Percentiles rank a stretch among this genome's conserved stretches.
phyloP scores from a whole-genome alignment of 1,139 yeast genomes.

The Suhomyces panamericanus region DNA sequence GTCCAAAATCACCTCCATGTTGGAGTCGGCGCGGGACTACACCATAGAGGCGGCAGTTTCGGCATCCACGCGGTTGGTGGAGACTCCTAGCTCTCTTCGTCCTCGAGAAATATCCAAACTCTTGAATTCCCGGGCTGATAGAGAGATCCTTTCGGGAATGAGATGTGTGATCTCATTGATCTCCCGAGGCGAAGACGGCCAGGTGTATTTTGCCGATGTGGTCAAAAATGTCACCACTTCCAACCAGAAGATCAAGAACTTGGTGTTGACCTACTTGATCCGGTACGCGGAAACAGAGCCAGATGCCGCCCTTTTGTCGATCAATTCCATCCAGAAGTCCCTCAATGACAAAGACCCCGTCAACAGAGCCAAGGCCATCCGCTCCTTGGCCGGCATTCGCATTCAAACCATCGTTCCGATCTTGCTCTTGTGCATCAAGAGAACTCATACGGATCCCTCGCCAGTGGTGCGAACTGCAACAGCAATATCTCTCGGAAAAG shows the following conservation, averaged over 20 bases:
- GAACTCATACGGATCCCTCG: constrained; percentile 69
- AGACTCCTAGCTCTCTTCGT: constrained; percentile 53
- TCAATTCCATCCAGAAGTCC: constrained; percentile 88
- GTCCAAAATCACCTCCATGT: constrained; percentile 44
- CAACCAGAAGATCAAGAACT: constrained; percentile 66
- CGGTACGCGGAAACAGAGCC: constrained; percentile 85
- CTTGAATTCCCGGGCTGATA: constrained; percentile 66
- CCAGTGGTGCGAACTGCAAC: constrained; percentile 79
- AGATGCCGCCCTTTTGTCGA: constrained; percentile 81
- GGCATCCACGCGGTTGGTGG: constrained; percentile 66
- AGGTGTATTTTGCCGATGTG: constrained; percentile 78
- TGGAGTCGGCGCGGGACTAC: constrained; percentile 79
- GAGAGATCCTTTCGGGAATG: constrained; percentile 76
- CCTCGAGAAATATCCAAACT: constrained; percentile 66
- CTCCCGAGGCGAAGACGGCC: constrained; percentile 62
- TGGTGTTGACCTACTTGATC: constrained; percentile 76
- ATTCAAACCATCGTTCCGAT: constrained; percentile 83
- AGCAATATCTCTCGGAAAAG: constrained; percentile 73
- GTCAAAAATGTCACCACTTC: constrained; percentile 81
- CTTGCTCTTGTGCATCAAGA: constrained; percentile 67
- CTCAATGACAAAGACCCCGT: constrained; percentile 69
- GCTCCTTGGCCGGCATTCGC: constrained; percentile 77
- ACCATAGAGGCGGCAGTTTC: constrained; percentile 82
- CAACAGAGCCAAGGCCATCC: constrained; percentile 69
- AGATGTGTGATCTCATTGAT: constrained; percentile 69